Base-by-base conservation (phyloP, 2,329 filamentous ascomycete genomes). In the Metarhizium brunneum region DNA sequence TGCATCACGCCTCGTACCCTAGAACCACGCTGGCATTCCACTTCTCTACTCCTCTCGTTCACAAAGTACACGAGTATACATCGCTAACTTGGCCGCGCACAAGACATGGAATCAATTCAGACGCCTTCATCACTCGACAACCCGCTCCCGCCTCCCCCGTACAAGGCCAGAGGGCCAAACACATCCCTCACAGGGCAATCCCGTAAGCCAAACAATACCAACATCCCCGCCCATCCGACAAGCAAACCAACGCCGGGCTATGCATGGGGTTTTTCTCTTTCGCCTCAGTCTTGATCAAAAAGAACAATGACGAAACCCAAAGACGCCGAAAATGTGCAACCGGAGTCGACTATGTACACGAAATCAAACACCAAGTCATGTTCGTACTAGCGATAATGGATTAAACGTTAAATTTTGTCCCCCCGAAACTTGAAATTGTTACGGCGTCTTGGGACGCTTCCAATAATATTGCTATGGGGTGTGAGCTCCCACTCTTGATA, bases 381-480 rank as follows among this genome's bases (percentile, higher is more conserved):
- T 16, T 11, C 40, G 18, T 20, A 16, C 43, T 52, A 55, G 47
- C 38, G 42, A 36, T 52, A 45, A 48, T 18, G 42, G 42, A 45
- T 45, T 45, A 20, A 14, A 6, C 50, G 36, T n/a, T 49, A 25
- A 36, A 5, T 16, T 25, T 25, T 43, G 10, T 50, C 4, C n/a
- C 11, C 38, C 11, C 14, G 16, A 30, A 43, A 35, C 16, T 18
- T 53, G 43, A 16, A 48, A 18, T 51, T 14, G 50, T 72, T 63
- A 85, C 51, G 82, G 82, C 14, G 81, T 85, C 62, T 75, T 75
- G 13, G 83, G 83, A 53, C 78, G 76, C 73, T 86, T 86, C 83
- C 83, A 86, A 68, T 83, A 86, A 64, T 86, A 86, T 84, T 86
- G 83, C 83, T 85, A 7, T 20, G n/a, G 6, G 11, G n/a, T 32